Conservation (phyloP, 495 filamentous ascomycete genomes). For the Podospora pseudoanserina region DNA sequence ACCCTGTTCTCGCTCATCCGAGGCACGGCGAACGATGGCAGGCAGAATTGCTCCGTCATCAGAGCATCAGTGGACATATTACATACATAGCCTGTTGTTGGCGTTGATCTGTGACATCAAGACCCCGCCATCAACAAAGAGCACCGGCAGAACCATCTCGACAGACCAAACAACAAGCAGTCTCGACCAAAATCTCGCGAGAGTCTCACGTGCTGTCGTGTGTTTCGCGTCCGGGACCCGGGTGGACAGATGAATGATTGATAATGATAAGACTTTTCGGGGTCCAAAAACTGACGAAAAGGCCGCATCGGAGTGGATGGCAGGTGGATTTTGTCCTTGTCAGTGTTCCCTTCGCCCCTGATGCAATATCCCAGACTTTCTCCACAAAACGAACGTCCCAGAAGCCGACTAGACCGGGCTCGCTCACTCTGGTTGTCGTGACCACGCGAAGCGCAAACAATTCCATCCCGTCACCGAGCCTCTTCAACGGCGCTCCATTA, state of each 20-base stretch:
- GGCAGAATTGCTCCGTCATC: background rate
- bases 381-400: slow-evolving; percentile 10
- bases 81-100: background rate
- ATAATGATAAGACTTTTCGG: slow-evolving; percentile 1
- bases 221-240: background rate
- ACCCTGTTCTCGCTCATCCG: background rate
- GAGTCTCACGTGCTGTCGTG: background rate
- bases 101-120: slow-evolving; percentile 27
- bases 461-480: background rate
- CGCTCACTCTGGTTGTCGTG: slow-evolving; percentile 6
- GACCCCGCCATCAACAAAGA: slow-evolving; percentile 12
- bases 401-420: slow-evolving; percentile 6
- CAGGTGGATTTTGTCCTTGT: slow-evolving; percentile 5
- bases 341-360: slow-evolving; percentile 10
- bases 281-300: slow-evolving; percentile 9
- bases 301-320: slow-evolving; percentile 17
- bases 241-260: background rate
- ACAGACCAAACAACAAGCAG: no score
- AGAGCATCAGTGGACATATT: background rate
- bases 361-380: slow-evolving; percentile 13
- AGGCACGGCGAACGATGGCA: background rate
- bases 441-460: slow-evolving; percentile 6
- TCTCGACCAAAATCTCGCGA: no score
- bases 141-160: background rate
- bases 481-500: background rate